Base-by-base conservation (phyloP, 2,329 filamentous ascomycete species). In the Leptoxyphium fumago region DNA sequence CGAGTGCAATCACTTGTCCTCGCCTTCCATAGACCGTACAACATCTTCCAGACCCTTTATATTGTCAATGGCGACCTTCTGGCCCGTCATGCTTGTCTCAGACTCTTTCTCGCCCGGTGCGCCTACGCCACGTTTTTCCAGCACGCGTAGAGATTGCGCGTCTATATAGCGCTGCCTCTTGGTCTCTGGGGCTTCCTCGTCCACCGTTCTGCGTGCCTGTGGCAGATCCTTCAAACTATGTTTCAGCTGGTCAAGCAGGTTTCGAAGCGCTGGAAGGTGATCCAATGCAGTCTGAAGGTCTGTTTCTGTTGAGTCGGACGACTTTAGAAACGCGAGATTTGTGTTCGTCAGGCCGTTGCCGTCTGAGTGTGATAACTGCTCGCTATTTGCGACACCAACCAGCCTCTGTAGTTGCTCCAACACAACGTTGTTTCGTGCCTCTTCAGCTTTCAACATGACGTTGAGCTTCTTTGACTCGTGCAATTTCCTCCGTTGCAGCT, bases 121-220 rank as follows among this genome's bases (percentile, higher is more conserved):
- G 43, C 85, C 80, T 45, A 88, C 64, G 0, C 82, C 82, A 39
- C 78, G 69, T 39, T 77, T 72, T 65, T 94, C 84, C 36, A 95
- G 67, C 59, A 93, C 84, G 47, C 82, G 73, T 52, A 77, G 71
- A 42, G 84, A 84, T 55, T 87, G 80, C 43, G 74, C 74, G 64
- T 95, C 88, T 41, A 96, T 79, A 60, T 96, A 96, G 51, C 82
- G 75, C 45, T 81, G 72, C 47, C 89, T 71, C 60, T 91, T 79
- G 43, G 78, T 74, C 34, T 79, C 73, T 67, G 72, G 70, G 43
- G 68, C 63, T n/a, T 60, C 56, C 5, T 61, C 59, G 9, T 61
- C 57, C 6, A 57, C 54, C 2, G 55, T 54, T n/a, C 53, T 46
- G 42, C 58, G 50, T 38, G 56, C 48, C 49, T 70, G 48, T 10